phyloP scores from a whole-genome alignment of 73 alveolate genomes.

The Symbiodinium natans region DNA sequence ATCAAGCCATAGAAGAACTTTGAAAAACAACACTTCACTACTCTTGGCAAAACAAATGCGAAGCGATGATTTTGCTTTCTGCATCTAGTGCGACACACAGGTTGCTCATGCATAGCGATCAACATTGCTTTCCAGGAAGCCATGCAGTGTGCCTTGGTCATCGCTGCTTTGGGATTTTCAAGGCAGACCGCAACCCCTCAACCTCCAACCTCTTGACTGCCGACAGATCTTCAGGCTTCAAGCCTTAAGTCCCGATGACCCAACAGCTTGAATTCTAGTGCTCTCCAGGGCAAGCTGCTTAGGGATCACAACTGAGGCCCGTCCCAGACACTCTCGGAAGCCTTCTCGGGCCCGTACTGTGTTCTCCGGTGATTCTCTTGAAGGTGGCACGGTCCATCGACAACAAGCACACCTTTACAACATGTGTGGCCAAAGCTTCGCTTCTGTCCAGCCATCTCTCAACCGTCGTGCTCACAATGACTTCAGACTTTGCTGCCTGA shows the following conservation, averaged over 20 bases:
- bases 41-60: too few relatives aligned
- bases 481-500: too few relatives aligned
- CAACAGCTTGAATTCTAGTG: background rate
- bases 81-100: background rate
- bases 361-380: constrained; percentile 91
- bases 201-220: too few relatives aligned
- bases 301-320: background rate
- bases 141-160: constrained; percentile 56
- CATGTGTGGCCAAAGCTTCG: background rate
- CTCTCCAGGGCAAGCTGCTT: background rate
- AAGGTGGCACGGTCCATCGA: constrained; percentile 93
- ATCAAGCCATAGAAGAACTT: too few relatives aligned
- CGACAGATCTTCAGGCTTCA: background rate
- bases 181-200: too few relatives aligned
- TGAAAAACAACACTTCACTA: too few relatives aligned
- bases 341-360: background rate
- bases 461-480: too few relatives aligned
- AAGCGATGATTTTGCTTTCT: background rate
- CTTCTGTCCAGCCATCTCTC: too few relatives aligned
- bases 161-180: background rate
- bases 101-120: constrained; percentile 56
- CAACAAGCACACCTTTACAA: constrained; percentile 48
- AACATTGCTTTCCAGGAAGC: constrained; percentile 71
- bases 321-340: background rate
- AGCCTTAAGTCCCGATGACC: background rate